Base-by-base conservation (phyloP, 2,329 filamentous ascomycete species). In the Hymenoscyphus scutula region DNA sequence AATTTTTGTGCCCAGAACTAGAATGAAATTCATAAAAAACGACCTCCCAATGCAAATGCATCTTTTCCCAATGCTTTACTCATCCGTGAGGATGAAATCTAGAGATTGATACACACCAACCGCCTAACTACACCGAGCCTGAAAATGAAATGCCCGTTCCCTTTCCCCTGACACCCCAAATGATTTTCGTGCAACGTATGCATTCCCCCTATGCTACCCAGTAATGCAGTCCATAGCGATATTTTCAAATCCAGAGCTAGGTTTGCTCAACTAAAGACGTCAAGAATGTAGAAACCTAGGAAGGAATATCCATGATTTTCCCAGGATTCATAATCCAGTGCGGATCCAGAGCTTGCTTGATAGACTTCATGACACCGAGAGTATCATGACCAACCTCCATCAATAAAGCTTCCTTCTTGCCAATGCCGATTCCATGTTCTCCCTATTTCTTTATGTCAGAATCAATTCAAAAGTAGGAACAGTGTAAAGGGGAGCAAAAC, bases 311-410 rank as follows among this genome's bases (percentile, higher is more conserved):
- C 76, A 96, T 92, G 66, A 97, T 94, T 79, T 96, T 96, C 1
- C 92, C 92, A 0, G 92, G 92, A 69, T 97, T 97, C 84, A 97
- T 85, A 62, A 97, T 85, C 90, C 92, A 96, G 57, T 87, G 77
- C 0, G 92, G 92, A 78, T 97, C 92, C 55, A 97, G 78, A 10
- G 91, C 86, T n/a, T 79, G 76, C 77, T 97, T 97, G 74, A 97
- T 87, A 65, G 84, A 87, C 72, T 86, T 88, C 92, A 97, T 97
- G 25, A 96, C 88, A 19, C 84, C 87, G 63, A 97, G 81, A 0
- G 92, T 96, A 62, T 91, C 90, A 2, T 84, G 77, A 0, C 92
- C 92, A 19, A 97, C 84, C 75, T 97, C 92, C 74, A 88, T 87
- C 32, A 91, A 76, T 55, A 97, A 79, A 8, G 86, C 90, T 62